Evolutionary conservation across 2,329 filamentous ascomycete species (phyloP), one percentile per base, ranked within the genome.

Genomic region (Alternaria sp.): DNA sequence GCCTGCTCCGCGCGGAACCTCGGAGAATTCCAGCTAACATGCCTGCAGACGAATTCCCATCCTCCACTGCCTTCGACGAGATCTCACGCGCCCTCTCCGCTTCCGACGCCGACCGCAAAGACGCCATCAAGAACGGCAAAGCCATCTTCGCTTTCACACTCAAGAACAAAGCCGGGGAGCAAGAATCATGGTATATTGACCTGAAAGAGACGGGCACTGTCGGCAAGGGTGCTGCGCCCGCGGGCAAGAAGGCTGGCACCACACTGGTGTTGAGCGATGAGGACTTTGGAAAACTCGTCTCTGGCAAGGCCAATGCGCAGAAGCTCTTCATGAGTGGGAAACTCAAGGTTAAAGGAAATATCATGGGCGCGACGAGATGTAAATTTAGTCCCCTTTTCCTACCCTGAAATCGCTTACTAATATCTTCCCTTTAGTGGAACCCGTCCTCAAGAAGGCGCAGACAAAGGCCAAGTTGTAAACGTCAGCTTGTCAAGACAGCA

Each of bases 281-380:
- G 57, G 92, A 98, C 80, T 99, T 99, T 76, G 87, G 82, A 67
- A 89, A 90, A 77, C 86, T 99, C 66, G 88, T 96, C 54, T 74
- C 84, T 36, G 95, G 95, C 77, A 92, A 96, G 83, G 92, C 91
- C 71, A 97, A 97, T 76, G 93, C 95, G 56, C 95, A 99, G 85
- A 88, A 89, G 70, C 83, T 99, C 65, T 97, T 98, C 82, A 98
- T 99, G 94, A 87, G 87, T n/a, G 95, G 95, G 72, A 97, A 97
- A 85, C 85, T 99, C 76, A 99, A 98, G 90, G 87, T 98, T 77
- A 96, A 93, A 87, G 95, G 95, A 64, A 93, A 98, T 78, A 88
- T 98, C 61, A 98, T 98, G 94, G 97, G 97, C 87, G 91, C 95
- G 36, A 97, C 93, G 60, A 97, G 96, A 88, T 87, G 37, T 23